Percentiles rank a stretch among this genome's conserved stretches.
Evolutionary conservation across 208 protist genomes (phyloP).

Genomic region (Crithidia bombi): DNA sequence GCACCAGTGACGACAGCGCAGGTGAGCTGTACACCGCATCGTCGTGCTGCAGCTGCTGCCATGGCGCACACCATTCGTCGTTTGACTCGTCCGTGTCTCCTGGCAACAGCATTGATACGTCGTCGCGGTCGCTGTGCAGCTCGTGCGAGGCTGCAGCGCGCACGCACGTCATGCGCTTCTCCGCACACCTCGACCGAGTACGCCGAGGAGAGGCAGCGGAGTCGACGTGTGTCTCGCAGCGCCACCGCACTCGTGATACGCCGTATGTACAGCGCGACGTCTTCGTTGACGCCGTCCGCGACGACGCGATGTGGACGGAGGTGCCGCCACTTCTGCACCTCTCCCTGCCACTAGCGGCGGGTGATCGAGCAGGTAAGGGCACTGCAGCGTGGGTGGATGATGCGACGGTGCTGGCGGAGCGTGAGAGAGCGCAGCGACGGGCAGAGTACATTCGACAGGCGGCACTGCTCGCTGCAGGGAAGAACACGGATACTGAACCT

Average conservation of each 20-base stretch:
- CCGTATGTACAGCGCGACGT: neutral
- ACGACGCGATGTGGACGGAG: conserved; percentile 4
- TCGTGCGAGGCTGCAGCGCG: conserved; percentile 10
- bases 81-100: neutral
- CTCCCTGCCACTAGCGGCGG: neutral
- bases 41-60: conserved; percentile 27
- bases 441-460: conserved; percentile 18
- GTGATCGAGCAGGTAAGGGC: neutral
- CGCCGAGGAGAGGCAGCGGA: neutral
- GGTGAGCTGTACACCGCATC: neutral
- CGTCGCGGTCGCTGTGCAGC: conserved; percentile 17
- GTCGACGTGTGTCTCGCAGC: too few relatives aligned
- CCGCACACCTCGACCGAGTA: too few relatives aligned
- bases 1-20: conserved; percentile 10
- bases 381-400: neutral
- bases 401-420: conserved; percentile 3
- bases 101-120: neutral
- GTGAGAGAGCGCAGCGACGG: conserved; percentile 4
- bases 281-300: conserved; percentile 7
- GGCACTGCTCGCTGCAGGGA: conserved; percentile 3
- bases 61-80: neutral
- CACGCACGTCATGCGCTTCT: conserved; percentile 1
- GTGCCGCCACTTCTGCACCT: conserved; percentile 25
- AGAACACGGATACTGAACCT: too few relatives aligned
- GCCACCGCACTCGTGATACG: too few relatives aligned